phyloP scores from a whole-genome alignment of 208 protist genomes.

The Trypanosoma lewisi region DNA sequence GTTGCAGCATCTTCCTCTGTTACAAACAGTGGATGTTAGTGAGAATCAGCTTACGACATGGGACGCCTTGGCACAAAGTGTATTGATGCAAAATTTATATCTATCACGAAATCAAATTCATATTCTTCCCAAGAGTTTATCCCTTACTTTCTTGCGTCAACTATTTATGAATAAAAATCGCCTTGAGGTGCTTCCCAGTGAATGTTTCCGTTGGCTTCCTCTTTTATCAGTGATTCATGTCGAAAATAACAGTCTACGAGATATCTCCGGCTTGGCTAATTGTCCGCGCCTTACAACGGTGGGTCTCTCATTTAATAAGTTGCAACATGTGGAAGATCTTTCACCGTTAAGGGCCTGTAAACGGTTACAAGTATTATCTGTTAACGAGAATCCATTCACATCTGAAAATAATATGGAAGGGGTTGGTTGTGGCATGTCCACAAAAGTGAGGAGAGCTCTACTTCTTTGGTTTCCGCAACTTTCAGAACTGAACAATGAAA shows the following conservation, averaged over 20 bases:
- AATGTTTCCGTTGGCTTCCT: slow-evolving; percentile 55
- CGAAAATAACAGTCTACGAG: slow-evolving; percentile 63
- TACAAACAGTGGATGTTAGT: slow-evolving; percentile 64
- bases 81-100: slow-evolving; percentile 58
- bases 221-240: slow-evolving; percentile 67
- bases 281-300: slow-evolving; percentile 60
- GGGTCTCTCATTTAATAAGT: slow-evolving; percentile 63
- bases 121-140: slow-evolving; percentile 21
- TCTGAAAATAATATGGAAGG: neutral
- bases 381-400: slow-evolving; percentile 66
- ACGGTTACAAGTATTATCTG: slow-evolving; percentile 37
- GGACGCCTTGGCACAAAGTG: slow-evolving; percentile 15
- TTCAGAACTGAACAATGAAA: slow-evolving; percentile 33
- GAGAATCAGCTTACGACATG: slow-evolving; percentile 47
- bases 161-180: slow-evolving; percentile 73
- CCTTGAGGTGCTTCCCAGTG: slow-evolving; percentile 33
- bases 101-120: slow-evolving; percentile 58
- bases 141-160: slow-evolving; percentile 49
- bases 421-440: neutral
- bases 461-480: slow-evolving; percentile 31
- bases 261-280: slow-evolving; percentile 50
- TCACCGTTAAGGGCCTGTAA: slow-evolving; percentile 46
- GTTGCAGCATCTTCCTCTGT: slow-evolving; percentile 31
- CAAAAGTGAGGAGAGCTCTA: slow-evolving; percentile 8
- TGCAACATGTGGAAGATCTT: slow-evolving; percentile 33